phyloP scores from a whole-genome alignment of 192 early-diverging fungal species.

The Backusella westeae region DNA sequence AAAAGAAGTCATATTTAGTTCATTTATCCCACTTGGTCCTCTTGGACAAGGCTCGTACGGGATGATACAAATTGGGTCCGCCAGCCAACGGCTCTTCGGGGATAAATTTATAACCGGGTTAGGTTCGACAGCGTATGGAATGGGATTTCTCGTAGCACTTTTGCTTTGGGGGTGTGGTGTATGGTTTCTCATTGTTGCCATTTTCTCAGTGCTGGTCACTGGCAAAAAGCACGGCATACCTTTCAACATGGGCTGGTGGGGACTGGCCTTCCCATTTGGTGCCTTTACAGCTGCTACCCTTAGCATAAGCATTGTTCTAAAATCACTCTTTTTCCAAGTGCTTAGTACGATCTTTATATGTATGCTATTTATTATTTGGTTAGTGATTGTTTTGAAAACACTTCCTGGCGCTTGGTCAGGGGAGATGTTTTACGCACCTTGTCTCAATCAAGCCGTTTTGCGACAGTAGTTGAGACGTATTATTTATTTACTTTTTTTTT shows the following conservation, averaged over 20 bases:
- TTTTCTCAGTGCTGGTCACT: constrained; percentile 31
- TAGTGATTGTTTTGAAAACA: constrained; percentile 1
- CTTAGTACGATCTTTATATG: constrained; percentile 6
- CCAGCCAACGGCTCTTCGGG: constrained; percentile 9
- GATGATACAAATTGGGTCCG: constrained; percentile 44
- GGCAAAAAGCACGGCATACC: constrained; percentile 31
- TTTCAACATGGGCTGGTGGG: constrained; percentile 60
- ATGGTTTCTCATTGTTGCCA: constrained; percentile 23
- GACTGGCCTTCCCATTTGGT: constrained; percentile 53
- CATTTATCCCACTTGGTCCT: constrained; percentile 51
- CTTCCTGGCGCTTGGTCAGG: constrained; percentile 5
- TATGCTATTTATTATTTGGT: constrained; percentile 11
- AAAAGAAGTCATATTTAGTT: constrained; percentile 45
- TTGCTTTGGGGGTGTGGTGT: constrained; percentile 4
- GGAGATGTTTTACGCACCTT: constrained; percentile 18
- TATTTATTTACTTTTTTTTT: neutral
- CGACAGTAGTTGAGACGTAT: neutral
- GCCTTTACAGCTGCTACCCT: constrained; percentile 27
- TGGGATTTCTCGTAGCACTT: neutral
- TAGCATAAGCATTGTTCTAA: neutral
- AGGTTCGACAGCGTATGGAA: neutral
- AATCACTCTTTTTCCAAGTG: constrained; percentile 8
- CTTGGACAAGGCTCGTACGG: constrained; percentile 40
- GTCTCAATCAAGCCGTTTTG: neutral
- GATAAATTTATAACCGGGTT: constrained; percentile 6